Base-by-base conservation (phyloP, 495 filamentous ascomycete genomes). In the Oidiodendron maius region DNA sequence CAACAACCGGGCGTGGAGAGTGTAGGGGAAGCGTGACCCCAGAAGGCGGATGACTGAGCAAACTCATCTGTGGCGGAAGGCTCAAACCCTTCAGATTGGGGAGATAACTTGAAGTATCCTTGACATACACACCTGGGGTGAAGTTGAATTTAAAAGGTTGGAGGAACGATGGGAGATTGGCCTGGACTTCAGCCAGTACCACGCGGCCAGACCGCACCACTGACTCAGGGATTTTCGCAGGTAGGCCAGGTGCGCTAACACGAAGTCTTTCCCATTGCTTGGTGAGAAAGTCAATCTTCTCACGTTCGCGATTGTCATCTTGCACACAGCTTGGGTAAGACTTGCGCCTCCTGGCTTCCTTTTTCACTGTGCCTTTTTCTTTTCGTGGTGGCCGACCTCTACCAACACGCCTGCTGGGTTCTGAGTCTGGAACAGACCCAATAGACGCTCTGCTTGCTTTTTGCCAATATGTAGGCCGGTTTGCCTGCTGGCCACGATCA, bases 231-330 rank as follows among this genome's bases (percentile, higher is more conserved):
- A 44, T 44, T 13, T 24, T 24, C 4, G 34, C 15, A 0, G 37
- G n/a, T 8, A 56, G 48, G 10, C 26, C 25, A 3, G 53, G 53
- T 4, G 48, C 48, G 3, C 34, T 32, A 24, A 45, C 39, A 4
- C 51, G 42, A 1, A 58, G 20, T n/a, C 40, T 17, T 17, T 44
- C 42, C 55, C 55, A 58, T n/a, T 25, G 25, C 18, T 51, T 41
- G 5, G 42, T 35, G 28, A 50, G 37, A 3, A 18, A 28, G 20
- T 44, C 40, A 2, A 24, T 42, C 18, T 48, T 42, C 4, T 28
- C 42, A 4, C 17, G 23, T 11, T 46, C 46, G 12, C 22, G 28
- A n/a, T 41, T 42, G 12, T 46, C 32, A 4, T 41, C 24, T 8
- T 16, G 24, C 18, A n/a, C 24, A 21, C 18, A 40, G 36, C 24